phyloP scores from a whole-genome alignment of 2,329 filamentous ascomycete genomes.

The Piedraia hortae region DNA sequence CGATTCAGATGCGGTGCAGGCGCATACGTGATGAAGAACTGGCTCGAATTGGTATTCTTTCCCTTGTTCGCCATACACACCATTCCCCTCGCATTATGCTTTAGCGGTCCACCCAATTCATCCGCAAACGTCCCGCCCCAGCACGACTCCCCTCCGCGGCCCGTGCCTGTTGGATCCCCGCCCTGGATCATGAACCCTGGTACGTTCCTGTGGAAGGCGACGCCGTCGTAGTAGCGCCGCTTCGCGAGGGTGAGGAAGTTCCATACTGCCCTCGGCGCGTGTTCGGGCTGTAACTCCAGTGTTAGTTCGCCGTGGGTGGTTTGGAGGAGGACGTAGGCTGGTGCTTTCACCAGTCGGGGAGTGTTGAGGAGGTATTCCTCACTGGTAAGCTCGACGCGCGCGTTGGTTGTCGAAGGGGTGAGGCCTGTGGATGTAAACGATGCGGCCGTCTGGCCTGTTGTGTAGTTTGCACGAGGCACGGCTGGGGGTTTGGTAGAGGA shows the following conservation, averaged over 20 bases:
- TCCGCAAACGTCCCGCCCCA: slow-evolving; percentile 91
- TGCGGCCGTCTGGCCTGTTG: slow-evolving; percentile 69
- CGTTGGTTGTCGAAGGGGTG: slow-evolving; percentile 69
- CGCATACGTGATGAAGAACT: slow-evolving; percentile 86
- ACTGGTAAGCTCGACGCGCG: slow-evolving; percentile 62
- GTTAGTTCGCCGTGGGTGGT: slow-evolving; percentile 69
- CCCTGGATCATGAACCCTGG: slow-evolving; percentile 95
- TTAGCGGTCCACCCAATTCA: slow-evolving; percentile 68
- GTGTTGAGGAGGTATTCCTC: slow-evolving; percentile 93
- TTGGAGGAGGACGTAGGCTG: slow-evolving; percentile 71
- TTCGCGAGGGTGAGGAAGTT: slow-evolving; percentile 79
- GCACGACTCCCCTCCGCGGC: slow-evolving; percentile 64
- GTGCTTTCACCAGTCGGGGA: slow-evolving; percentile 66
- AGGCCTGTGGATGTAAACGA: slow-evolving; percentile 88
- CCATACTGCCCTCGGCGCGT: slow-evolving; percentile 81
- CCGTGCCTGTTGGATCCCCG: slow-evolving; percentile 78
- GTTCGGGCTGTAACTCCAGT: slow-evolving; percentile 71
- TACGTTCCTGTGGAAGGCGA: slow-evolving; percentile 81
- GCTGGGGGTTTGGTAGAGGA: slow-evolving; percentile 23
- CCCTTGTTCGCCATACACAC: slow-evolving; percentile 96
- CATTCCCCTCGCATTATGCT: slow-evolving; percentile 57
- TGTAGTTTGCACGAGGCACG: slow-evolving; percentile 72
- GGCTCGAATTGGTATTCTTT: slow-evolving; percentile 85
- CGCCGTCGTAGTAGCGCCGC: slow-evolving; percentile 65
- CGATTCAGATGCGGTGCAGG: slow-evolving; percentile 61